A percentile compares a stretch with the other conserved stretches of the same genome.
phyloP scores from a whole-genome alignment of 495 filamentous ascomycete species.

The Niebla homalea region DNA sequence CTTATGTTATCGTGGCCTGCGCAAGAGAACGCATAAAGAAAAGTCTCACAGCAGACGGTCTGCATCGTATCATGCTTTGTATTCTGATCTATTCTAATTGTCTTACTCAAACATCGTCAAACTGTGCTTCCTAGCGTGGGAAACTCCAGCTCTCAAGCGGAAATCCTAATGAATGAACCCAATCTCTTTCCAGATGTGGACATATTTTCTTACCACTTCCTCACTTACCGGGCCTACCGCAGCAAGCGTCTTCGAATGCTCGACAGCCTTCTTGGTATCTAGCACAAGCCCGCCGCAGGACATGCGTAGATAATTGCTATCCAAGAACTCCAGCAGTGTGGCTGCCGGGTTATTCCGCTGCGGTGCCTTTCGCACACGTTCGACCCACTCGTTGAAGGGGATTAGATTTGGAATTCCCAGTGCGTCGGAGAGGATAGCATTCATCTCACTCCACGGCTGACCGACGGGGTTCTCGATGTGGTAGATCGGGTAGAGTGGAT shows the following conservation, averaged over 20 bases:
- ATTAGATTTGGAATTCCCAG: slow-evolving; percentile 31
- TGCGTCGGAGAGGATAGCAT: slow-evolving; percentile 25
- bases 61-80: too few species aligned
- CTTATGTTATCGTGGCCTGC: too few species aligned
- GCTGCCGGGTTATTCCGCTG: slow-evolving; percentile 33
- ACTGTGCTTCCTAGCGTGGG: too few species aligned
- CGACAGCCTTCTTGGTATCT: slow-evolving; percentile 23
- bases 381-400: slow-evolving; percentile 35
- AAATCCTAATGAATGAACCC: slow-evolving; percentile 8
- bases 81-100: too few species aligned
- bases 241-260: slow-evolving; percentile 32
- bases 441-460: slow-evolving; percentile 30
- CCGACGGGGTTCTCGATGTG: slow-evolving; percentile 37
- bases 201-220: slow-evolving; percentile 28
- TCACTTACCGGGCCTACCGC: slow-evolving; percentile 25
- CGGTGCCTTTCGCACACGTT: slow-evolving; percentile 25
- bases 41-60: too few species aligned
- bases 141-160: too few species aligned
- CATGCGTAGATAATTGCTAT: slow-evolving; percentile 37
- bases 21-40: too few species aligned
- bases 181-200: slow-evolving; percentile 29
- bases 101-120: too few species aligned
- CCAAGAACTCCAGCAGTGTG: slow-evolving; percentile 35
- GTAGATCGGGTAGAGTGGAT: slow-evolving; percentile 22
- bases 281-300: slow-evolving; percentile 39